Percentiles rank a stretch among this genome's conserved stretches.
These are phyloP conservation scores for Xylariaceae sp. DNA, from an alignment of 2,329 filamentous ascomycete genomes.

Conservation along the genomic window DNA sequence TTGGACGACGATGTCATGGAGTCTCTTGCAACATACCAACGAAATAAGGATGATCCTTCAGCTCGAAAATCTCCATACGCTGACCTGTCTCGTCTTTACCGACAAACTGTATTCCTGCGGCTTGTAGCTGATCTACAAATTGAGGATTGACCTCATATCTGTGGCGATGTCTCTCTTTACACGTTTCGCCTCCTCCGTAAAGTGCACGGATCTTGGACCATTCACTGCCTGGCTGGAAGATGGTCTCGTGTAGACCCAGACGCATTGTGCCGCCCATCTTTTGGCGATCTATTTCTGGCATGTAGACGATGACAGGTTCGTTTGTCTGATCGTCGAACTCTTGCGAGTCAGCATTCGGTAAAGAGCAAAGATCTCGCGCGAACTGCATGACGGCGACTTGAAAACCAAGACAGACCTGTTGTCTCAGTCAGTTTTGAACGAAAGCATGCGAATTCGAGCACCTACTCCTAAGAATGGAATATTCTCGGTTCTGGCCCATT, in stretches of 20 bases:
- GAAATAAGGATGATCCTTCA: conserved; percentile 80
- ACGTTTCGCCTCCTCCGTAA: conserved; percentile 57
- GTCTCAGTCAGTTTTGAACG: conserved; percentile 1
- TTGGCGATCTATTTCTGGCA: conserved; percentile 68
- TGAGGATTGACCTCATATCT: conserved; percentile 87
- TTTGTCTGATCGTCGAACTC: conserved; percentile 54
- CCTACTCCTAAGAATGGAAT: conserved; percentile 69
- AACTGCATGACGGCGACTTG: conserved; percentile 90
- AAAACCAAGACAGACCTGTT: conserved; percentile 76
- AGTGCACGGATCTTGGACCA: conserved; percentile 75
- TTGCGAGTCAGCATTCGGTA: conserved; percentile 53
- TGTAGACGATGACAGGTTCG: conserved; percentile 76
- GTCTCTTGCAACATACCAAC: conserved; percentile 39
- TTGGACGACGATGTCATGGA: neutral
- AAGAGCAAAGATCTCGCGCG: conserved; percentile 69
- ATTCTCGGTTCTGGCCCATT: conserved; percentile 79
- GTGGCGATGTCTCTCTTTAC: conserved; percentile 78
- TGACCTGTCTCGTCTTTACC: conserved; percentile 75
- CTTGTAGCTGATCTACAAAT: conserved; percentile 64
- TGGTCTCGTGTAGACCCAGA: conserved; percentile 68
- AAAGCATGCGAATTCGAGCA: neutral
- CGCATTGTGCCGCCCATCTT: conserved; percentile 85
- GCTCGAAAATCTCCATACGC: conserved; percentile 79
- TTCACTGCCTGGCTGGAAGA: conserved; percentile 71
- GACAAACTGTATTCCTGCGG: conserved; percentile 68